Evolutionary conservation across 805 yeast species (phyloP), one percentile per base, ranked within the genome.

Genomic region (Myxozyma monticola): DNA sequence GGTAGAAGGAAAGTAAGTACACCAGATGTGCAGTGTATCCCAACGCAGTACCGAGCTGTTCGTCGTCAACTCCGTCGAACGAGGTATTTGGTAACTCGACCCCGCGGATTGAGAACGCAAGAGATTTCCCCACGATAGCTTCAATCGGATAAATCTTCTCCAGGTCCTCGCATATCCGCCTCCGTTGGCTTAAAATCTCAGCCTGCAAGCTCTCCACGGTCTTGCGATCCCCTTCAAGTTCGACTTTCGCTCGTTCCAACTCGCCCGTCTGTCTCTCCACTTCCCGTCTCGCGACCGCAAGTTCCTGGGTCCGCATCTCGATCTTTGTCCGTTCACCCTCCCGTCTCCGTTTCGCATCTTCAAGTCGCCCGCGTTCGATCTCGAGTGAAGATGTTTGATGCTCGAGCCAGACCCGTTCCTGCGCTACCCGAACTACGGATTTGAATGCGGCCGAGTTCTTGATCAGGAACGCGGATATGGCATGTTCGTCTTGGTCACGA

Each of bases 21-120:
- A 77, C 69, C 3, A 79, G 59, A 26, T 76, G 75, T 2, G 76
- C 68, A 3, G 76, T 68, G 47, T 71, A 71, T 1, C 81, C 81
- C 22, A 77, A 61, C n/a, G 78, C 73, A 0, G 81, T 56, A 7
- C 68, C 58, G 51, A 69, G 30, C 21, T 38, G 54, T 51, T 34
- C 60, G 54, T 38, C 61, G 56, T 50, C 43, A 22, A 55, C 58
- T 42, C 60, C 53, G 34, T 40, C 45, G 35, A 44, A 46, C 21
- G 31, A 18, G 10, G 58, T 42, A 43, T 65, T 61, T 4, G 72
- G 70, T 9, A 71, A 57, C 21, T 60, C 59, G 10, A 69, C 45
- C 12, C 67, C 70, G 30, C 71, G 60, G n/a, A 71, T 69, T 15
- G 70, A 59, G 55, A 69, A 70, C 17, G 53, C 56, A 25, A 62